Conservation (phyloP, 306 rosid genomes). For the Coriaria nepalensis region DNA sequence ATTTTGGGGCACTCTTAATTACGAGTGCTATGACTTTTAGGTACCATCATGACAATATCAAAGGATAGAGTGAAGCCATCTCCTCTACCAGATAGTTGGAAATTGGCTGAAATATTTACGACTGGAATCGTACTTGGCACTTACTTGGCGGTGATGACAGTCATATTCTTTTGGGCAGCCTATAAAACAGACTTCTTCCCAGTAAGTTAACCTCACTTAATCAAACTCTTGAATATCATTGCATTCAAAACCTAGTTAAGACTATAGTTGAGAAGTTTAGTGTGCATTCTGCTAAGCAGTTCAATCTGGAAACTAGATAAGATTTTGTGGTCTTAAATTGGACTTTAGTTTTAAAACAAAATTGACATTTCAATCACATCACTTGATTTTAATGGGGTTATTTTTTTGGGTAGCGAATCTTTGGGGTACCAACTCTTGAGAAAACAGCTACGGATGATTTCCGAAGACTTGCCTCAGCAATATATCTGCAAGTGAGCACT, state of each 20-base stretch:
- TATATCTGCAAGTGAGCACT: conserved; percentile 98
- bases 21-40: conserved; percentile 20
- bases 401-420: conserved; percentile 36
- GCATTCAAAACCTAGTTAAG: too few relatives aligned
- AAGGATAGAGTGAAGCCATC: conserved; percentile 97
- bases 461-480: conserved; percentile 88
- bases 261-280: too few relatives aligned
- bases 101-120: conserved; percentile 85
- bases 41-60: conserved; percentile 97
- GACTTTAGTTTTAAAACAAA: too few relatives aligned
- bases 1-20: background rate
- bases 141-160: conserved; percentile 99
- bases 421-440: conserved; percentile 79
- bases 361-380: too few relatives aligned
- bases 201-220: conserved; percentile 31
- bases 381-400: background rate
- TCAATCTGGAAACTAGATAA: too few relatives aligned
- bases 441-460: conserved; percentile 68
- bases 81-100: conserved; percentile 99
- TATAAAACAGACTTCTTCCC: conserved; percentile 93
- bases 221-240: background rate
- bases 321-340: too few relatives aligned
- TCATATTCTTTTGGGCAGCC: conserved; percentile 95
- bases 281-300: too few relatives aligned
- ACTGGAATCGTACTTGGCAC: conserved; percentile 90